These are phyloP conservation scores for Suhomyces bolitotheri DNA, from an alignment of 1,139 yeast genomes.

Conservation along the genomic window DNA sequence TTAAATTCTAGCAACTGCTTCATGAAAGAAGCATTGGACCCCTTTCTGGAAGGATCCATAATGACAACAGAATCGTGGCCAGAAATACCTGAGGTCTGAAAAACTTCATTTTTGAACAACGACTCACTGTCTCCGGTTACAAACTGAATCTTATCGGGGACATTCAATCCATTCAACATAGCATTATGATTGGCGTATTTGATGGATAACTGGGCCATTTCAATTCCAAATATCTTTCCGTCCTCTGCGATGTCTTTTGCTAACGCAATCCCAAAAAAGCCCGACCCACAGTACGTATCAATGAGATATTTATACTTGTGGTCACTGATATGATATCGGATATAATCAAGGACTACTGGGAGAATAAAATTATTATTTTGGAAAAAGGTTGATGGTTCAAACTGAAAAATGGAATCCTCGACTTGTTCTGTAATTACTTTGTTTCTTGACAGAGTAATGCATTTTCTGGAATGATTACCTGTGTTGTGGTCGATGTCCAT, in stretches of 20 bases:
- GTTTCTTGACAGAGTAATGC: slow-evolving; percentile 24
- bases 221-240: slow-evolving; percentile 47
- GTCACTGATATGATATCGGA: slow-evolving; percentile 26
- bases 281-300: slow-evolving; percentile 51
- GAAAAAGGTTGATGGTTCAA: slow-evolving; percentile 36
- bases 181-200: slow-evolving; percentile 44
- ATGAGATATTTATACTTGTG: slow-evolving; percentile 29
- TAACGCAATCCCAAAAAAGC: slow-evolving; percentile 45
- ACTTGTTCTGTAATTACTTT: slow-evolving; percentile 33
- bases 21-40: slow-evolving; percentile 37
- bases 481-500: slow-evolving; percentile 31
- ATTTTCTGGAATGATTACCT: slow-evolving; percentile 31
- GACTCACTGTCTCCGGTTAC: slow-evolving; percentile 41
- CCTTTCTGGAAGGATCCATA: slow-evolving; percentile 50
- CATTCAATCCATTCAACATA: slow-evolving; percentile 35
- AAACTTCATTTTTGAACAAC: slow-evolving; percentile 31
- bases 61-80: slow-evolving; percentile 42
- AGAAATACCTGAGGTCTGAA: slow-evolving; percentile 24
- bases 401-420: slow-evolving; percentile 34
- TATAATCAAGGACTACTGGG: slow-evolving; percentile 36
- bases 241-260: slow-evolving; percentile 28
- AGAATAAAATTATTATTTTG: slow-evolving; percentile 38
- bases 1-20: slow-evolving; percentile 37
- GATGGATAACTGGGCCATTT: slow-evolving; percentile 35
- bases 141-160: slow-evolving; percentile 32